Base-by-base conservation (phyloP, 306 rosid genomes). In the Fragaria iinumae region DNA sequence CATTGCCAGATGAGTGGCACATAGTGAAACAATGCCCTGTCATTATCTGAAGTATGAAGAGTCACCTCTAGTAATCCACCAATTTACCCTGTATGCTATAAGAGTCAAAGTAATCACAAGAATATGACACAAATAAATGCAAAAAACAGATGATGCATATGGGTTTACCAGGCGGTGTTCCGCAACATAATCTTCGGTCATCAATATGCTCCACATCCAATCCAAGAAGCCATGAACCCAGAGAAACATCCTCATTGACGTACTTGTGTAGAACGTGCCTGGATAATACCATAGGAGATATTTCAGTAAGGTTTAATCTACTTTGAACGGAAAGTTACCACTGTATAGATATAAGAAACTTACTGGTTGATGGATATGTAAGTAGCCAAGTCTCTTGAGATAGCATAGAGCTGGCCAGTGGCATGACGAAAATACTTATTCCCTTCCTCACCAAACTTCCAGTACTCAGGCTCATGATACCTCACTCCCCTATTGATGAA, bases 401-500 rank as follows among this genome's bases (percentile, higher is more conserved):
- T 76, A 50, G 91, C 91, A 62, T 88, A 88, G 20, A 88, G 84
- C 79, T 88, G 91, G 21, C 91, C 91, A 0, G 91, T 88, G 82
- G 91, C 91, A 48, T 88, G 91, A 43, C 91, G 91, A 72, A 88
- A 88, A 63, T 88, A 88, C 80, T 81, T 85, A 89, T 88, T 88
- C 60, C 91, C 91, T 25, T 83, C 89, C 76, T 83, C 91, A 3
- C 91, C 91, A 11, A 88, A 88, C 80, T 85, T 88, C 91, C 91
- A 88, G 66, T 88, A 76, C 76, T 88, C 91, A 1, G 91, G 91
- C 73, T 88, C 91, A 49, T 85, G 87, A 73, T 88, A 88, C 73
- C 91, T 78, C 47, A 88, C 89, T 76, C 91, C 91, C 76, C 91
- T 88, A 78, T 48, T 75, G 45, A 80, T 29, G 13, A 55, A 52